Evolutionary conservation across 2,329 filamentous ascomycete species (phyloP).

Genomic region (Aspergillus fijiensis): DNA sequence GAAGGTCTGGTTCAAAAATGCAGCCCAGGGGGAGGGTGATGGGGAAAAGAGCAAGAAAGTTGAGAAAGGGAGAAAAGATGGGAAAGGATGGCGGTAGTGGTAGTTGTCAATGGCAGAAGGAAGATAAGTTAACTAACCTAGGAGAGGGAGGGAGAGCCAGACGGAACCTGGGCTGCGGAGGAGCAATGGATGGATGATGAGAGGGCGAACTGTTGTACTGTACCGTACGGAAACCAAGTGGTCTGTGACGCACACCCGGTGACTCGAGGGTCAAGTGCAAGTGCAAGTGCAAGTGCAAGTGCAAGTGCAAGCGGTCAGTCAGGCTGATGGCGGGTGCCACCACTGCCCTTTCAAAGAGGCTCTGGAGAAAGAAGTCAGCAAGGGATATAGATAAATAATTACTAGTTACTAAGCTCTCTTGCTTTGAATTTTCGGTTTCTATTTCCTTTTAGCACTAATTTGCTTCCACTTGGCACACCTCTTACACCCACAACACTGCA

Average conservation of each 20-base stretch:
- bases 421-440: too few species aligned
- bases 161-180: background rate
- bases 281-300: conserved; percentile 27
- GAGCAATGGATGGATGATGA: conserved; percentile 7
- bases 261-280: conserved; percentile 39
- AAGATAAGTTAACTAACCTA: conserved; percentile 6
- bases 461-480: background rate
- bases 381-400: background rate
- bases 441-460: background rate
- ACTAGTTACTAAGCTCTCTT: background rate
- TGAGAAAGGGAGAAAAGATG: conserved; percentile 18
- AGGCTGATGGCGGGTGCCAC: conserved; percentile 12
- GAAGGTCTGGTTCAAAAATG: background rate
- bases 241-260: conserved; percentile 46
- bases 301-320: conserved; percentile 23
- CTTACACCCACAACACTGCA: background rate
- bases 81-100: background rate
- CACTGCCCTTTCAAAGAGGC: background rate
- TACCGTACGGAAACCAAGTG: conserved; percentile 17
- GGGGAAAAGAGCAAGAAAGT: background rate
- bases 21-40: background rate
- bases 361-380: background rate
- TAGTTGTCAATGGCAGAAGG: background rate
- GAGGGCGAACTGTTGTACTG: conserved; percentile 7
- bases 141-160: conserved; percentile 14